Evolutionary conservation across 2,329 filamentous ascomycete genomes (phyloP).

Genomic region (Coniochaeta sp.): DNA sequence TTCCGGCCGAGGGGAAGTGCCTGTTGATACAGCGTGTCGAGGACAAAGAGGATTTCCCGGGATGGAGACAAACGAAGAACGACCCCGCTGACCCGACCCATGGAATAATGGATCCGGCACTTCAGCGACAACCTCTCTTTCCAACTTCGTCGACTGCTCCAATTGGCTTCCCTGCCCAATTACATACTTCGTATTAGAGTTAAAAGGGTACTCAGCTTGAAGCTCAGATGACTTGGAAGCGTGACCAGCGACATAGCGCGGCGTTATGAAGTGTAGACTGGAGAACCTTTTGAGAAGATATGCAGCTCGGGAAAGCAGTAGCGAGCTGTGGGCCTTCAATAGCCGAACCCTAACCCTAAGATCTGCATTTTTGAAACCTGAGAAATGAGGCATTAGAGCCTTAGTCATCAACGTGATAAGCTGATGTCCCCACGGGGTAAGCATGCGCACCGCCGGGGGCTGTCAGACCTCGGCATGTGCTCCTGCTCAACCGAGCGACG

Average conservation of each 20-base stretch:
- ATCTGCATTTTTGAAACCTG: not conserved
- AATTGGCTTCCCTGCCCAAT: not conserved
- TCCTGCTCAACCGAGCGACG: not conserved
- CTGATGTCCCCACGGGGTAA: no score
- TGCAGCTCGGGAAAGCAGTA: not conserved
- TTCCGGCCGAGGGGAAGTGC: slow-evolving; percentile 20
- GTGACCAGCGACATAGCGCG: not conserved
- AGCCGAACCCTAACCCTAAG: not conserved
- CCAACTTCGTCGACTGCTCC: not conserved
- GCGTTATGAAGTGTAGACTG: not conserved
- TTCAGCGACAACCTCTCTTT: not conserved
- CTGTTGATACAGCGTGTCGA: slow-evolving; percentile 1
- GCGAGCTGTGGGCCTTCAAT: not conserved
- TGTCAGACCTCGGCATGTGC: not conserved
- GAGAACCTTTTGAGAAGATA: not conserved
- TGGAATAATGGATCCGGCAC: not conserved
- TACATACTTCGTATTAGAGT: no score
- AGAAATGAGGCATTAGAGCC: no score
- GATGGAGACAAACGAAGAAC: not conserved
- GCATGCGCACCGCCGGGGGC: not conserved
- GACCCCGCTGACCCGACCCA: not conserved
- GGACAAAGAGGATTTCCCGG: slow-evolving; percentile 18
- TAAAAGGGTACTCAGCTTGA: no score
- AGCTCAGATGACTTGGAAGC: not conserved
- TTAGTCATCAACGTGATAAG: no score